Evolutionary conservation across 805 yeast genomes (phyloP).

Genomic region (Saccharomyces mikatae): DNA sequence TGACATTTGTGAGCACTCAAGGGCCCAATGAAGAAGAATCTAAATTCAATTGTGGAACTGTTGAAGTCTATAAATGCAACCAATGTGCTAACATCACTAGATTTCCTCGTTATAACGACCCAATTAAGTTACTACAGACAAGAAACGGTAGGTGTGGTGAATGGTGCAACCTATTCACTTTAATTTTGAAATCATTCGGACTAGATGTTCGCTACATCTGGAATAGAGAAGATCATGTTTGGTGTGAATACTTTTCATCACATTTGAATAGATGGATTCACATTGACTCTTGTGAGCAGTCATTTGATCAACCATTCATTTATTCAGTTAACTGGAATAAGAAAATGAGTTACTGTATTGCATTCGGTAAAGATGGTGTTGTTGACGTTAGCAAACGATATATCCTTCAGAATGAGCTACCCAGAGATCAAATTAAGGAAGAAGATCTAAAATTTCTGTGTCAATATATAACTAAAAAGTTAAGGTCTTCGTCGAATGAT

Average conservation of each 20-base stretch:
- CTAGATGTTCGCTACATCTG: slow-evolving; percentile 63
- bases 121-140: slow-evolving; percentile 50
- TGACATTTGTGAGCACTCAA: slow-evolving; percentile 32
- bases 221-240: slow-evolving; percentile 91
- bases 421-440: slow-evolving; percentile 42
- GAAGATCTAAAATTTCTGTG: slow-evolving; percentile 32
- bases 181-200: slow-evolving; percentile 61
- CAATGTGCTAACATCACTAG: slow-evolving; percentile 41
- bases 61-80: slow-evolving; percentile 59
- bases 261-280: slow-evolving; percentile 70
- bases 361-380: slow-evolving; percentile 52
- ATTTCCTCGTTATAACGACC: slow-evolving; percentile 73
- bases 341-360: slow-evolving; percentile 82
- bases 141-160: slow-evolving; percentile 87
- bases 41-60: slow-evolving; percentile 41
- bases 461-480: slow-evolving; percentile 30
- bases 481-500: slow-evolving; percentile 27
- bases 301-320: slow-evolving; percentile 71
- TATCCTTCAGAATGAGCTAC: slow-evolving; percentile 39
- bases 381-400: slow-evolving; percentile 67
- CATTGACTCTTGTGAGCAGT: slow-evolving; percentile 79
- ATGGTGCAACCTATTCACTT: slow-evolving; percentile 80
- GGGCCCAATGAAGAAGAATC: slow-evolving; percentile 41
- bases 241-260: slow-evolving; percentile 82
- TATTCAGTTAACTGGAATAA: slow-evolving; percentile 89